phyloP scores from a whole-genome alignment of 208 protist species.

The Leishmania gerbilli region DNA sequence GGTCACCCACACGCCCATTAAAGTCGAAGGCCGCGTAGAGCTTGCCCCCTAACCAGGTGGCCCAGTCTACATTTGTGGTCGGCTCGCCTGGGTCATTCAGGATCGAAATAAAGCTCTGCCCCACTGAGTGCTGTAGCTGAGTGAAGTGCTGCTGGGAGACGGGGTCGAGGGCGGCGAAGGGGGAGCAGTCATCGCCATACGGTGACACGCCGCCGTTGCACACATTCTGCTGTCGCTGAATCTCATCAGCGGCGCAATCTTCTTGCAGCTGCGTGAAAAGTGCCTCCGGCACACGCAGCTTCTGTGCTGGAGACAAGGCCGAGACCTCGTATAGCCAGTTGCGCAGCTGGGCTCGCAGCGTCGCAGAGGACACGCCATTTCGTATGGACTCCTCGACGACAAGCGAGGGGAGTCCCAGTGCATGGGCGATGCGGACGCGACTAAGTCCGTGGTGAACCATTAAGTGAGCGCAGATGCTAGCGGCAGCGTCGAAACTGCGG shows the following conservation, averaged over 20 bases:
- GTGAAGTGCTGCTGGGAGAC: constrained; percentile 74
- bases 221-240: constrained; percentile 9
- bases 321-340: constrained; percentile 61
- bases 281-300: constrained; percentile 34
- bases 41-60: constrained; percentile 68
- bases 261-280: constrained; percentile 46
- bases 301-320: constrained; percentile 1
- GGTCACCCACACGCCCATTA: constrained; percentile 20
- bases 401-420: constrained; percentile 61
- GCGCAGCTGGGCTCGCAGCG: constrained; percentile 60
- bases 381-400: constrained; percentile 81
- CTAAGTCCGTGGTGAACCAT: constrained; percentile 51
- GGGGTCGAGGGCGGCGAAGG: constrained; percentile 63
- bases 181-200: constrained; percentile 30
- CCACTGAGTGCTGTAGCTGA: constrained; percentile 67
- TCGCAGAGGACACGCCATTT: constrained; percentile 62
- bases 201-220: constrained; percentile 6
- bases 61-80: constrained; percentile 45
- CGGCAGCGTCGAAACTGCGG: constrained; percentile 43
- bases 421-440: constrained; percentile 40
- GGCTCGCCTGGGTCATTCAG: constrained; percentile 74
- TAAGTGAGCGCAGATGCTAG: constrained; percentile 69
- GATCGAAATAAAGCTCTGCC: constrained; percentile 92
- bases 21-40: constrained; percentile 75
- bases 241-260: constrained; percentile 37